Evolutionary conservation across 805 yeast genomes (phyloP).

Genomic region (Ogataea chonburiensis): DNA sequence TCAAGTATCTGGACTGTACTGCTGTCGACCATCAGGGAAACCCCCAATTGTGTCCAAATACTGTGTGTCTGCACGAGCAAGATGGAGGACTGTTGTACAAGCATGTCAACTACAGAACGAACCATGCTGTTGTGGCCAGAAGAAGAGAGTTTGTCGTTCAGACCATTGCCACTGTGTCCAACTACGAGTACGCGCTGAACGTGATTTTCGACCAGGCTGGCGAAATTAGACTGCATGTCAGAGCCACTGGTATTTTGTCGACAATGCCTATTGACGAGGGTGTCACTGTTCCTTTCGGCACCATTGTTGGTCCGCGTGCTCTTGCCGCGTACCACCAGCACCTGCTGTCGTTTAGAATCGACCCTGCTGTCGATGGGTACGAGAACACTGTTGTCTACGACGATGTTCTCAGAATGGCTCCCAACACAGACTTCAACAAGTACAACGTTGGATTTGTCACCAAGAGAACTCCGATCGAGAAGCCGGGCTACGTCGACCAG

Average conservation of each 20-base stretch:
- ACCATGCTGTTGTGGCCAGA: constrained; percentile 66
- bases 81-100: constrained; percentile 75
- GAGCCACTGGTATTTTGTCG: constrained; percentile 85
- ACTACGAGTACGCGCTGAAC: constrained; percentile 76
- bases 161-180: constrained; percentile 81
- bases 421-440: constrained; percentile 54
- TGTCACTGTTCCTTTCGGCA: constrained; percentile 68
- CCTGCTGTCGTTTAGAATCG: constrained; percentile 73
- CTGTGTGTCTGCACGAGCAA: constrained; percentile 79
- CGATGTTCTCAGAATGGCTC: constrained; percentile 63
- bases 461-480: constrained; percentile 63
- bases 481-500: constrained; percentile 70
- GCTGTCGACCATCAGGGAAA: constrained; percentile 58
- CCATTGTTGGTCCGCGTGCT: constrained; percentile 74
- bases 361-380: constrained; percentile 81
- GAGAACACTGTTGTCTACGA: constrained; percentile 70
- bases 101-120: constrained; percentile 78
- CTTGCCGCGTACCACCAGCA: constrained; percentile 87
- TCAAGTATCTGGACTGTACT: constrained; percentile 66
- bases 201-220: constrained; percentile 76
- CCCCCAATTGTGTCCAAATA: constrained; percentile 60
- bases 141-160: constrained; percentile 78
- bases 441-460: constrained; percentile 68
- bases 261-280: constrained; percentile 80
- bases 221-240: constrained; percentile 70